Base-by-base conservation (phyloP, 139 green algal genomes). In the Raphidocelis subcapitata region DNA sequence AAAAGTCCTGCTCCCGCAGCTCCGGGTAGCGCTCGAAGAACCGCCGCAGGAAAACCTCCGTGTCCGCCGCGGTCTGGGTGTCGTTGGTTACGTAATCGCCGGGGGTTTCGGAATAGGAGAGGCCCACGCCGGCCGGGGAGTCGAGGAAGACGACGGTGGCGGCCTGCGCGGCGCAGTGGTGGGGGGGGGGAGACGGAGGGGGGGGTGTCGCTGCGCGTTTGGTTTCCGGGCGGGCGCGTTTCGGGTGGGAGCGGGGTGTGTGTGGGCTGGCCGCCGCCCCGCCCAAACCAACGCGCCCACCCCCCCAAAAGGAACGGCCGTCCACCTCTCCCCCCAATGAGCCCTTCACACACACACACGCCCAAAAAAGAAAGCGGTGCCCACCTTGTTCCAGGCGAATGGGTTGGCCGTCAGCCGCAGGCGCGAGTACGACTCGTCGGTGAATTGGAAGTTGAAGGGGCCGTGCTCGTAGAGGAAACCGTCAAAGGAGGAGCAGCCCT, bases 11-110 rank as follows among this genome's bases (percentile, higher is more conserved):
- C 4, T 33, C 28, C 31, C 62, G 32, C 57, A 81, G 87, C 24
- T 86, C 51, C 1, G 82, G 79, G 66, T 82, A 87, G 1, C 72
- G 51, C 18, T 61, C 28, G 32, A 93, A 82, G 73, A 81, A 89
- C 23, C 52, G 64, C 2, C 87, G 68, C 69, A 94, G 74, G 78
- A 92, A 90, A 12, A n/a, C 65, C 44, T 94, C 60, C 21, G 83
- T 74, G 76, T 94, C 88, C 1, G 44, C 49, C 0, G 85, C 83
- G 10, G 88, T 94, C 5, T 75, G 69, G 0, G 56, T 67, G 73
- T 90, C 85, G 35, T 84, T 75, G 2, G 79, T 84, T n/a, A 41
- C 37, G 74, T 88, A 90, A 10, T 77, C 66, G 1, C 26, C 33
- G 15, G 64, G 18, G 4, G 28, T 60, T 33, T 28, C 74, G 72